phyloP scores from a whole-genome alignment of 2,329 filamentous ascomycete genomes.

The Neodidymelliopsis sp. region DNA sequence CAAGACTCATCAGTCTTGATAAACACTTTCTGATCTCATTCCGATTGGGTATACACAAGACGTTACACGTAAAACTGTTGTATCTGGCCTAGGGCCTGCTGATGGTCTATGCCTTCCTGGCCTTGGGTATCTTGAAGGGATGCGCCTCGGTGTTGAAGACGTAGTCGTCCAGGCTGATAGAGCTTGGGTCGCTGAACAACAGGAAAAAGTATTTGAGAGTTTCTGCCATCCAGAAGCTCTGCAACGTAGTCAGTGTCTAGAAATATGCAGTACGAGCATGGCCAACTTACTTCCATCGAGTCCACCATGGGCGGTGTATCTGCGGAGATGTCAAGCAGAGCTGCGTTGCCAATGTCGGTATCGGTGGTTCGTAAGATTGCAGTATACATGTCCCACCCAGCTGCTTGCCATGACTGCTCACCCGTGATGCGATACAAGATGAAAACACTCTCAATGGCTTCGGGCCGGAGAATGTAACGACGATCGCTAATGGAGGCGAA shows the following conservation, averaged over 20 bases:
- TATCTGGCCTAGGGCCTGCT: neutral
- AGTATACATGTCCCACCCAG: conserved; percentile 61
- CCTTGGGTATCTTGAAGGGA: conserved; percentile 49
- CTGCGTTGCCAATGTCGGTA: conserved; percentile 57
- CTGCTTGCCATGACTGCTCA: conserved; percentile 55
- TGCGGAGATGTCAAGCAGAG: conserved; percentile 53
- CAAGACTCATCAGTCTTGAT: neutral
- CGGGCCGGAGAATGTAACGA: conserved; percentile 59
- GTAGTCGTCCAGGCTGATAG: conserved; percentile 55
- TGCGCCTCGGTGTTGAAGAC: conserved; percentile 60
- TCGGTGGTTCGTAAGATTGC: conserved; percentile 53
- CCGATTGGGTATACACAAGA: neutral
- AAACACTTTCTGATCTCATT: neutral
- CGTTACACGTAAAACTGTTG: neutral
- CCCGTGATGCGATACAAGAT: conserved; percentile 67
- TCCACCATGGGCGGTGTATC: conserved; percentile 50
- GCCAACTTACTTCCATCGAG: conserved; percentile 52
- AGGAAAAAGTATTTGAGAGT: conserved; percentile 61
- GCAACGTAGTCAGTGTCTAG: conserved; percentile 17
- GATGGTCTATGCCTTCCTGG: neutral
- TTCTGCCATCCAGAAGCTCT: conserved; percentile 59
- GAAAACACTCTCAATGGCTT: conserved; percentile 69
- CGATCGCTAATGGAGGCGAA: conserved; percentile 55
- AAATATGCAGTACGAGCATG: neutral
- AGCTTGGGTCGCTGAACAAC: conserved; percentile 53